These are phyloP conservation scores for Thalassiosira pacifica DNA, from an alignment of 352 stramenopile species.

Conservation along the genomic window DNA sequence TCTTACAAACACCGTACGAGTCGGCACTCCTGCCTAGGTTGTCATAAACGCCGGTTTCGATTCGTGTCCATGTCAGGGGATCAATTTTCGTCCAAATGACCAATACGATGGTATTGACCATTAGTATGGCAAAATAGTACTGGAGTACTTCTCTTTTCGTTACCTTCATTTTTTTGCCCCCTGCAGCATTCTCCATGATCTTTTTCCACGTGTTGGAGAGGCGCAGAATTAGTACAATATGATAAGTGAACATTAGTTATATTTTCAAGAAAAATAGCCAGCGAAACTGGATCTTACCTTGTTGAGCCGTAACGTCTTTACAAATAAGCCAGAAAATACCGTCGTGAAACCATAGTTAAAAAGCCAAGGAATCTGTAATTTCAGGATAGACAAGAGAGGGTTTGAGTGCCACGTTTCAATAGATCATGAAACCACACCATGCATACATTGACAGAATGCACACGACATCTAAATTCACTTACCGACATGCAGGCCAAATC, in stretches of 20 bases:
- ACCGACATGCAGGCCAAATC: background rate
- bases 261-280: background rate
- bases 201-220: background rate
- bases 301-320: background rate
- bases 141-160: background rate
- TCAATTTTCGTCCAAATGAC: background rate
- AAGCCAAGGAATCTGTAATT: background rate
- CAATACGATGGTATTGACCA: background rate
- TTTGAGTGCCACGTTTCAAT: too few relatives aligned
- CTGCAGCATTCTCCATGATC: background rate
- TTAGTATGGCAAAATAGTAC: background rate
- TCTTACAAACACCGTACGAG: background rate
- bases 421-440: too few relatives aligned
- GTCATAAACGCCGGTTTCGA: background rate
- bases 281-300: background rate
- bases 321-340: background rate
- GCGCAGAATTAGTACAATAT: background rate
- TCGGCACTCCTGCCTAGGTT: background rate
- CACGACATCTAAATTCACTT: too few relatives aligned
- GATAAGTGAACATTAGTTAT: background rate
- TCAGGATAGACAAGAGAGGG: too few relatives aligned
- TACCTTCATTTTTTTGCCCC: background rate
- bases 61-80: background rate
- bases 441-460: too few relatives aligned
- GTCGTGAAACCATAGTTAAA: background rate